Percentiles rank a stretch among this genome's conserved stretches.
These are phyloP conservation scores for Lichtheimia hyalospora DNA, from an alignment of 371 early-diverging fungal species.

Conservation along the genomic window DNA sequence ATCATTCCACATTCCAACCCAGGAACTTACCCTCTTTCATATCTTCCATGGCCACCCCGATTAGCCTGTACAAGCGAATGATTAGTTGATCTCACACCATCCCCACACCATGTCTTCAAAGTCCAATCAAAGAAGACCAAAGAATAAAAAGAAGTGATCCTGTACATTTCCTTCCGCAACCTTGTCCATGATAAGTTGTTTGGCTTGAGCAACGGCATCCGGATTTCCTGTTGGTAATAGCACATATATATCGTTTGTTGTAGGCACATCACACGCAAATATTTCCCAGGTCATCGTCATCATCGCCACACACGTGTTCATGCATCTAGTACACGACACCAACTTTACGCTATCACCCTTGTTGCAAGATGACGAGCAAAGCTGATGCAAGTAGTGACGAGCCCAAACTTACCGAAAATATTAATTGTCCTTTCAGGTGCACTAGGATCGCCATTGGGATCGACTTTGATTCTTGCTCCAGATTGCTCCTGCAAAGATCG, in stretches of 20 bases:
- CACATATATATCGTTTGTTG: conserved; percentile 14
- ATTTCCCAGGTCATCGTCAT: conserved; percentile 18
- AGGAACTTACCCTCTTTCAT: background rate
- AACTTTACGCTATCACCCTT: background rate
- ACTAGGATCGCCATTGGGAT: conserved; percentile 49
- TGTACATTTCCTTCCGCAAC: conserved; percentile 51
- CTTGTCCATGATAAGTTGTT: conserved; percentile 59
- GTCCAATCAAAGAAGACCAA: too few species aligned
- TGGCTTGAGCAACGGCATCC: conserved; percentile 54
- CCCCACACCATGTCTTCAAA: background rate
- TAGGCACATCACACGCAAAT: background rate
- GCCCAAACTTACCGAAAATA: conserved; percentile 33
- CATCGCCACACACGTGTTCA: conserved; percentile 25
- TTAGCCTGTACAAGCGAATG: conserved; percentile 23
- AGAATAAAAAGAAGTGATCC: conserved; percentile 14
- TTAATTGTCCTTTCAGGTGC: conserved; percentile 38
- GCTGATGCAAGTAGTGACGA: conserved; percentile 4
- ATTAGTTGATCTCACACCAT: conserved; percentile 1
- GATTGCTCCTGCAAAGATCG: conserved; percentile 79
- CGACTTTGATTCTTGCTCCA: conserved; percentile 80
- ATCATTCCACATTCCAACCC: conserved; percentile 2
- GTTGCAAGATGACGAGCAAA: background rate
- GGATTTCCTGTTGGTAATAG: conserved; percentile 38
- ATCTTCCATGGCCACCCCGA: conserved; percentile 24
- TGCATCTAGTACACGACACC: conserved; percentile 5